Base-by-base conservation (phyloP, 1,284 basidiomycete genomes). In the Exobasidium cylindrosporum region DNA sequence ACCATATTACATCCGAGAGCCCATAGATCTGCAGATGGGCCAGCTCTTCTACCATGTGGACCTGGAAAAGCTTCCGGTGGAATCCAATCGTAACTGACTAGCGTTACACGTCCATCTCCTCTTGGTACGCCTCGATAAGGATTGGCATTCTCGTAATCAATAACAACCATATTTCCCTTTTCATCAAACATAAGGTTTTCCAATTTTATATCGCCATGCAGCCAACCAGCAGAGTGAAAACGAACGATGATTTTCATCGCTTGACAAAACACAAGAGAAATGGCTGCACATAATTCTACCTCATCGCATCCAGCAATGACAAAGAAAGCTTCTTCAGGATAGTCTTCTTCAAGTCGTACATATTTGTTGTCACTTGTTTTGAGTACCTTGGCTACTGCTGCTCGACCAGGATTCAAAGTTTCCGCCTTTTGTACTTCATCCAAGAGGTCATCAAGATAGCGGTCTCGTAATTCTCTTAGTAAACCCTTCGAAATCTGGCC, bases 191-290 rank as follows among this genome's bases (percentile, higher is more conserved):
- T 78, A 24, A 78, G 61, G 53, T 78, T 78, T 31, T 78, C 76
- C 35, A 78, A 61, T 61, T 78, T 78, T 62, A 78, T 69, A 53
- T 78, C 76, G 32, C 76, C 76, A 52, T 78, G 76, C 68, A 77
- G 68, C 76, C 76, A 78, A 30, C 74, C 74, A 6, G 69, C 65
- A 10, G 66, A 65, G 44, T 78, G 76, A 61, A 78, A 73, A 40
- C 69, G 60, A 7, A 69, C 57, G 4, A 78, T 60, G 1, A 65
- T 66, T 0, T 65, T 57, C n/a, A 78, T 66, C 0, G 76, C 69
- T 40, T 75, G 66, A 0, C 64, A 58, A 57, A 76, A 78, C 35
- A 78, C 65, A 53, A 70, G 70, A 43, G 65, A 58, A 3, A 76
- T 68, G 10, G 77, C 72, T 0, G 74, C 69, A 52, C 64, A 68